These are phyloP conservation scores for Globisporangium yorkense DNA, from an alignment of 352 stramenopile species.

Conservation along the genomic window DNA sequence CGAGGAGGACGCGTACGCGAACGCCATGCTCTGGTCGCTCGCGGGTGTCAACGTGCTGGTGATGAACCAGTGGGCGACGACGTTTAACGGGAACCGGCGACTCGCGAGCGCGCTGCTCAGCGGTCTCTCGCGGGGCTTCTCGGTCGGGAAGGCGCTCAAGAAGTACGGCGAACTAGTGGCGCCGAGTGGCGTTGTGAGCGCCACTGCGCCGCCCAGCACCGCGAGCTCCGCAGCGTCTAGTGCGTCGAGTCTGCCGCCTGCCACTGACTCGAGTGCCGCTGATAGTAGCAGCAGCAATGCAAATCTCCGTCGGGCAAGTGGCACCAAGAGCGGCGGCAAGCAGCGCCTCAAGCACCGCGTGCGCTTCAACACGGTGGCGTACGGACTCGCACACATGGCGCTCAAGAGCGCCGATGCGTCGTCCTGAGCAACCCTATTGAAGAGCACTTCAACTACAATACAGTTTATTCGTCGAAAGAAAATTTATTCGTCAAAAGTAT, in stretches of 20 bases:
- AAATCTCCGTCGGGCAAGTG: constrained; percentile 4
- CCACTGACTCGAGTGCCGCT: neutral
- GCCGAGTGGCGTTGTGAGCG: constrained; percentile 3
- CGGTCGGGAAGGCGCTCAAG: constrained; percentile 59
- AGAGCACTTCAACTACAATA: no score
- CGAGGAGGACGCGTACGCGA: constrained; percentile 57
- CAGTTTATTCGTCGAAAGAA: no score
- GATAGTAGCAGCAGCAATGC: neutral
- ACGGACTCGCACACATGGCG: constrained; percentile 49
- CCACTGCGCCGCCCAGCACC: constrained; percentile 7
- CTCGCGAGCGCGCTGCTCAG: constrained; percentile 44
- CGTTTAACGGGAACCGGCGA: constrained; percentile 68
- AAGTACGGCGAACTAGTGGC: constrained; percentile 33
- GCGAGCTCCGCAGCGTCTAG: constrained; percentile 4
- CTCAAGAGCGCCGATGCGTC: constrained; percentile 36
- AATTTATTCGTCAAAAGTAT: no score
- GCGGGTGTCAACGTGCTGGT: constrained; percentile 67
- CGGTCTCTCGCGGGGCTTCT: constrained; percentile 40
- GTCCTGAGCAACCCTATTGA: no score
- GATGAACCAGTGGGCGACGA: constrained; percentile 79
- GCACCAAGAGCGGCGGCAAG: constrained; percentile 5
- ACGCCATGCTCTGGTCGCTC: constrained; percentile 69
- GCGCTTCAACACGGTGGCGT: constrained; percentile 64
- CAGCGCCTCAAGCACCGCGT: constrained; percentile 65
- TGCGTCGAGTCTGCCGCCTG: constrained; percentile 2